Evolutionary conservation across 1,284 basidiomycete genomes (phyloP).

Genomic region (Trametes hirsuta): DNA sequence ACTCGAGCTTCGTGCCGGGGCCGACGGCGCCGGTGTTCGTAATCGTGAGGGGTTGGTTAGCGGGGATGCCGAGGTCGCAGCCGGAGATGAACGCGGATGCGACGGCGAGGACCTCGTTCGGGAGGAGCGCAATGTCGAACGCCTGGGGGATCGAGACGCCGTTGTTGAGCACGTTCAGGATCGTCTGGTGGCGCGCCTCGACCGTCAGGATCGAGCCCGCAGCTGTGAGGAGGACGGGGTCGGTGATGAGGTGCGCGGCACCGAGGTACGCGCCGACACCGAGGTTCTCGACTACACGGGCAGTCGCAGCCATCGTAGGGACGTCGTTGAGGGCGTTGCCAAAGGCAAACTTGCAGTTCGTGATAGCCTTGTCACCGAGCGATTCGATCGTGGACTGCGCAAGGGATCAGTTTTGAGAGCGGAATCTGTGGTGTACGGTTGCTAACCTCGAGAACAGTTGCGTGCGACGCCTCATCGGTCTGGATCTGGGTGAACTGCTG

Average conservation of each 20-base stretch:
- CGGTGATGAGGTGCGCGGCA: slow-evolving; percentile 64
- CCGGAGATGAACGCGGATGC: slow-evolving; percentile 75
- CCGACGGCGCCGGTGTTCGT: slow-evolving; percentile 62
- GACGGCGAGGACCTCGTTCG: slow-evolving; percentile 73
- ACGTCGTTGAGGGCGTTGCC: slow-evolving; percentile 66
- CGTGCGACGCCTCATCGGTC: slow-evolving; percentile 67
- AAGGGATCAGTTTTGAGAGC: too few species aligned
- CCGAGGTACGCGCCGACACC: slow-evolving; percentile 84
- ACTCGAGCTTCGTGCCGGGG: slow-evolving; percentile 63
- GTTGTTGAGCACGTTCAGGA: slow-evolving; percentile 70
- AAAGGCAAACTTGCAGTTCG: slow-evolving; percentile 73
- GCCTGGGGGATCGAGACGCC: slow-evolving; percentile 65
- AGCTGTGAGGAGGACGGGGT: slow-evolving; percentile 66
- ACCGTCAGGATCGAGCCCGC: slow-evolving; percentile 81
- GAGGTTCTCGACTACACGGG: slow-evolving; percentile 79
- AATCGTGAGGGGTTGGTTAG: slow-evolving; percentile 63
- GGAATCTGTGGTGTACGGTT: too few species aligned
- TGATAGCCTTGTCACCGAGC: slow-evolving; percentile 57
- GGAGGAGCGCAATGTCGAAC: slow-evolving; percentile 73
- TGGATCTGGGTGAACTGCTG: slow-evolving; percentile 67
- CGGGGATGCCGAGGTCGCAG: slow-evolving; percentile 67
- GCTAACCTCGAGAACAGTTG: slow-evolving; percentile 45
- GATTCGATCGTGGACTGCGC: slow-evolving; percentile 47
- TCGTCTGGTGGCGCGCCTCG: slow-evolving; percentile 81
- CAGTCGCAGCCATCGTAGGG: slow-evolving; percentile 71